These are phyloP conservation scores for Geotrichum aggregatum DNA, from an alignment of 1,139 yeast genomes.

Conservation along the genomic window DNA sequence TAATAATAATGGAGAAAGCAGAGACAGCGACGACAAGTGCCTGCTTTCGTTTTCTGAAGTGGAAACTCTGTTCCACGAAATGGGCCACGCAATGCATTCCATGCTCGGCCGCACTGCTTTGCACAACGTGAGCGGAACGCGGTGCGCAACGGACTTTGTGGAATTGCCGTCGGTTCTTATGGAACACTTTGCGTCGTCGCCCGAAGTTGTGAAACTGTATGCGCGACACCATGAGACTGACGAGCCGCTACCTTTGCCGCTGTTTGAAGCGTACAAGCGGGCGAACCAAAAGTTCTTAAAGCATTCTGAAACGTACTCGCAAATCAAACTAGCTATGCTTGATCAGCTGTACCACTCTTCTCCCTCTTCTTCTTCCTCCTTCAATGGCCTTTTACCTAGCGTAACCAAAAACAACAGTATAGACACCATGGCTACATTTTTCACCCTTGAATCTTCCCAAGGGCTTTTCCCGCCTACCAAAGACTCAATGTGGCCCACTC, in stretches of 20 bases:
- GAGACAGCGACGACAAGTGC: constrained; percentile 39
- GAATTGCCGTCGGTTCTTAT: constrained; percentile 91
- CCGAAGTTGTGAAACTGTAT: constrained; percentile 65
- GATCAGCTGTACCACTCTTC: constrained; percentile 74
- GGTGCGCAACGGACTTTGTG: constrained; percentile 95
- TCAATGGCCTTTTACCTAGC: no score
- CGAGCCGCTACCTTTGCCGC: constrained; percentile 49
- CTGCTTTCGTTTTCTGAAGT: constrained; percentile 72
- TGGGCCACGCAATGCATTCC: constrained; percentile 99
- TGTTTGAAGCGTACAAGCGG: constrained; percentile 34
- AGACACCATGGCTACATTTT: constrained; percentile 61
- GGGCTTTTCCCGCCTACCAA: constrained; percentile 38
- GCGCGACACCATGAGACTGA: constrained; percentile 74
- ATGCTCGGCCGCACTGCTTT: constrained; percentile 88
- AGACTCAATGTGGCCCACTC: constrained; percentile 85
- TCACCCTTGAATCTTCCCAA: constrained; percentile 52
- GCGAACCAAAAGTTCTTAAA: constrained; percentile 53
- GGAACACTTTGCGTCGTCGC: constrained; percentile 88
- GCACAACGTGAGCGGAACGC: constrained; percentile 90
- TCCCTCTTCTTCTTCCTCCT: constrained; percentile 33
- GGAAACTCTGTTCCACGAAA: constrained; percentile 92
- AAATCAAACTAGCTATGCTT: constrained; percentile 81
- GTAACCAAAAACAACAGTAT: no score
- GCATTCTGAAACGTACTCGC: constrained; percentile 77
- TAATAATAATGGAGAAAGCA: constrained; percentile 1